Evolutionary conservation across 495 filamentous ascomycete species (phyloP), one percentile per base, ranked within the genome.

Genomic region (Aspergillus kassunensis): DNA sequence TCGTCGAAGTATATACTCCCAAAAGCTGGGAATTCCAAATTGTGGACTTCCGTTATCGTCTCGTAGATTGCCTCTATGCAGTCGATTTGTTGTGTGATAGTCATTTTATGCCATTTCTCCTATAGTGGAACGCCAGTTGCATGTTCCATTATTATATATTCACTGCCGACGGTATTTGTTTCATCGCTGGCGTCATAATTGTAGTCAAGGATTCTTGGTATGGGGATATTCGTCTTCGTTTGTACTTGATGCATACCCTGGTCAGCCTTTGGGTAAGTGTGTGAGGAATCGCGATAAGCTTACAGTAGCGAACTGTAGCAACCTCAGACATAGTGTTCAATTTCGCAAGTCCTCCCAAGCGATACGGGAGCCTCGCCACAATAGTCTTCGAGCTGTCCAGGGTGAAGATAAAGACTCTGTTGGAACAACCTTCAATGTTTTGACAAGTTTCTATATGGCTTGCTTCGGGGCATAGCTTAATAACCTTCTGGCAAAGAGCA

Each of bases 121-220:
- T 69, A 63, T 37, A 76, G 51, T 35, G 54, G 59, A 51, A 71
- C 45, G 13, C 74, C 74, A 35, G 44, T 12, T 6, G 62, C 64
- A 61, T 73, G 61, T 42, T 75, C 67, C 62, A 69, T 71, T 31
- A 77, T 73, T 21, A 76, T 75, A 54, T 77, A 75, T 57, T 77
- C 71, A 40, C 51, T 65, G 19, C 72, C 70, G 56, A 72, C 58
- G 30, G 47, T 13, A 43, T 71, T 75, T n/a, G 49, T 52, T 8
- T 37, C 29, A 44, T 68, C 58, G 33, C 61, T 59, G 31, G 40
- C 34, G 37, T 60, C 51, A 24, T 52, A 6, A 36, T 57, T 70
- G 65, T 71, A 75, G 49, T 69, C 72, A 18, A 75, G 64, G 30
- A 76, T 65, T 53, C 56, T 66, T 11, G 68, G 72, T 29, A 74